These are phyloP conservation scores for Ajuga chamaepitys DNA, from an alignment of 257 asterid genomes.

Conservation along the genomic window DNA sequence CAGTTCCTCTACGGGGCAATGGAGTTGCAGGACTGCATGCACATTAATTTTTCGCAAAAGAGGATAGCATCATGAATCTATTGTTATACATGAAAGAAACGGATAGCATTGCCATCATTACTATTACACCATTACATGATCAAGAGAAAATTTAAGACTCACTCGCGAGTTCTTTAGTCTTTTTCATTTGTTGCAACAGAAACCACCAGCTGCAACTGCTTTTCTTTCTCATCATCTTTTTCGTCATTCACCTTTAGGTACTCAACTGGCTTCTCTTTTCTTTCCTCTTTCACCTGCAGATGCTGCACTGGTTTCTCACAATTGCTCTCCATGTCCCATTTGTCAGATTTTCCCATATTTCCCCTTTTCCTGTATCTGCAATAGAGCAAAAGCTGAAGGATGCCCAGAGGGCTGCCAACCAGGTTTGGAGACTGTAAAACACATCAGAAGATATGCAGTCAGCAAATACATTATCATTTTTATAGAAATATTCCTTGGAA, in stretches of 20 bases:
- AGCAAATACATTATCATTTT: background rate
- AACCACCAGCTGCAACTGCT: slow-evolving; percentile 11
- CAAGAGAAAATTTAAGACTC: background rate
- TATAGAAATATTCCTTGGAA: background rate
- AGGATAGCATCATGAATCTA: no score
- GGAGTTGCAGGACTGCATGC: no score
- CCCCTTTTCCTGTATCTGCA: slow-evolving; percentile 46
- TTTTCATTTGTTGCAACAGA: slow-evolving; percentile 14
- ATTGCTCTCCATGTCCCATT: slow-evolving; percentile 31
- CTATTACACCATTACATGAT: no score
- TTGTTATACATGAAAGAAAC: no score
- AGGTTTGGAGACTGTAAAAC: slow-evolving; percentile 60
- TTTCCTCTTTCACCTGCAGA: slow-evolving; percentile 9
- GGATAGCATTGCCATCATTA: no score
- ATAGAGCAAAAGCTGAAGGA: slow-evolving; percentile 65
- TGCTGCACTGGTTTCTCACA: slow-evolving; percentile 13
- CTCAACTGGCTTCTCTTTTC: slow-evolving; percentile 10
- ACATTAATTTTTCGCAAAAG: no score
- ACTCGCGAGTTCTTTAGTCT: background rate
- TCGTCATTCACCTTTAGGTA: slow-evolving; percentile 4
- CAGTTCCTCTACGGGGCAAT: no score
- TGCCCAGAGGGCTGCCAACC: slow-evolving; percentile 66
- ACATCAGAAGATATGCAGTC: background rate
- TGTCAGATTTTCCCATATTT: slow-evolving; percentile 22
- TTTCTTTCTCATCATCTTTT: slow-evolving; percentile 19